Evolutionary conservation across 2,329 filamentous ascomycete genomes (phyloP).

Genomic region (Pseudogymnoascus verrucosus): DNA sequence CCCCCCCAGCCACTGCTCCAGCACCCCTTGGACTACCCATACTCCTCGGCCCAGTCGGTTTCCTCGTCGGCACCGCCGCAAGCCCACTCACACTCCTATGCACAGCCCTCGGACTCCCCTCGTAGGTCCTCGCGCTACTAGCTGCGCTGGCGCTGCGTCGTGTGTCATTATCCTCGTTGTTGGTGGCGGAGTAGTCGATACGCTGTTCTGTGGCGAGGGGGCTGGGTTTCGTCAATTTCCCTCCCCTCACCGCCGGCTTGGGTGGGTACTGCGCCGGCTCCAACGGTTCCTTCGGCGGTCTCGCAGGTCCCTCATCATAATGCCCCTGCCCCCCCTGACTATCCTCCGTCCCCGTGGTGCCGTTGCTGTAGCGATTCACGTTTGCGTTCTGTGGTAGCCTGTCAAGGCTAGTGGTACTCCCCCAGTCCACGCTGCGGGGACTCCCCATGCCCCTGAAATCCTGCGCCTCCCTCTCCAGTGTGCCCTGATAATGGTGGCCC

Average conservation of each 20-base stretch:
- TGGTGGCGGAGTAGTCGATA: conserved; percentile 25
- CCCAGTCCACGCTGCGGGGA: conserved; percentile 55
- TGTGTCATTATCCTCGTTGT: conserved; percentile 32
- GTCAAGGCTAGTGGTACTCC: conserved; percentile 51
- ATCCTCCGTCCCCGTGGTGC: conserved; percentile 20
- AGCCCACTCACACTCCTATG: background rate
- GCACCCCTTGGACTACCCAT: conserved; percentile 17
- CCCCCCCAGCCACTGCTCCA: too few species aligned
- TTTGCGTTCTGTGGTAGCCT: conserved; percentile 43
- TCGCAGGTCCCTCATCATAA: conserved; percentile 35
- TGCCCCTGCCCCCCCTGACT: background rate
- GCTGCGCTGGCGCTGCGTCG: background rate
- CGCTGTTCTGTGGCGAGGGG: conserved; percentile 49
- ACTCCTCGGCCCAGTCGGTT: conserved; percentile 28
- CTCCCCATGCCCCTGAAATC: conserved; percentile 53
- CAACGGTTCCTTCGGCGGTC: conserved; percentile 56
- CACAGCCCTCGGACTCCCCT: conserved; percentile 32
- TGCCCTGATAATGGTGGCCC: conserved; percentile 65
- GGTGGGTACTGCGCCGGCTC: conserved; percentile 39
- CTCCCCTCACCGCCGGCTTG: conserved; percentile 19
- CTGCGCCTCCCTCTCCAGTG: conserved; percentile 65
- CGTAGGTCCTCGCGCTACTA: conserved; percentile 36
- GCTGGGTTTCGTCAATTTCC: conserved; percentile 44
- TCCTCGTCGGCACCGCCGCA: conserved; percentile 20
- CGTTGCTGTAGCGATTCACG: conserved; percentile 39